A percentile compares a stretch with the other conserved stretches of the same genome.
Evolutionary conservation across 208 protist species (phyloP).

Genomic region (Trypanosomatidae sp.): DNA sequence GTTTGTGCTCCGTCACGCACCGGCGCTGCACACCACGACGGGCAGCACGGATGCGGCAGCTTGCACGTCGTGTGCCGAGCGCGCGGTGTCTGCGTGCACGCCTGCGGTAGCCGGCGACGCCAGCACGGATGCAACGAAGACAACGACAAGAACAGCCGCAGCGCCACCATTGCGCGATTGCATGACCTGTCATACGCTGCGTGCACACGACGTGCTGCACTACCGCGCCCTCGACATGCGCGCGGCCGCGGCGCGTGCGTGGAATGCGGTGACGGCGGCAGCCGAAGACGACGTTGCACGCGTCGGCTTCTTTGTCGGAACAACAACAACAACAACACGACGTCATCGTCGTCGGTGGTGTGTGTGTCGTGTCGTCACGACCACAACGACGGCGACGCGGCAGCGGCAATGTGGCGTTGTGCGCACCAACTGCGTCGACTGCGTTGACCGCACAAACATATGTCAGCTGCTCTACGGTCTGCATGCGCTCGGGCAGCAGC

Average conservation of each 20-base stretch:
- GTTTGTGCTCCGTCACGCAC: conserved; percentile 32
- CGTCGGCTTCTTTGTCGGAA: conserved; percentile 40
- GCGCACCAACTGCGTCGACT: conserved; percentile 96
- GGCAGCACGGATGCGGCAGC: too few species aligned
- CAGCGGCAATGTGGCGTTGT: conserved; percentile 81
- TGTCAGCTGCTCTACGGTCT: conserved; percentile 90
- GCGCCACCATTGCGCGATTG: too few species aligned
- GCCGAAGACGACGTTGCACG: conserved; percentile 25
- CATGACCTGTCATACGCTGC: neutral
- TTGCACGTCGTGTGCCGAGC: neutral
- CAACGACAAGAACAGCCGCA: neutral
- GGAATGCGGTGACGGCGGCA: conserved; percentile 48
- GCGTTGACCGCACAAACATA: conserved; percentile 96
- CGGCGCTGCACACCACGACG: too few species aligned
- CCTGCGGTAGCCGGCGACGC: neutral
- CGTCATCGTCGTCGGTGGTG: too few species aligned
- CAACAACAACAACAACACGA: too few species aligned
- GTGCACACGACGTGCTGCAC: conserved; percentile 23
- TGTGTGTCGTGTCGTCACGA: too few species aligned
- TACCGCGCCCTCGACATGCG: conserved; percentile 83
- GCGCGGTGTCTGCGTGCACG: too few species aligned
- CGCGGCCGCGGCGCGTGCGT: conserved; percentile 32
- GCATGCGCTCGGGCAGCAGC: conserved; percentile 54
- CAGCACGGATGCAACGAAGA: neutral
- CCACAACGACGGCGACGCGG: neutral